Evolutionary conservation across 2,329 filamentous ascomycete species (phyloP), one percentile per base, ranked within the genome.

Genomic region (Alternaria sp.): DNA sequence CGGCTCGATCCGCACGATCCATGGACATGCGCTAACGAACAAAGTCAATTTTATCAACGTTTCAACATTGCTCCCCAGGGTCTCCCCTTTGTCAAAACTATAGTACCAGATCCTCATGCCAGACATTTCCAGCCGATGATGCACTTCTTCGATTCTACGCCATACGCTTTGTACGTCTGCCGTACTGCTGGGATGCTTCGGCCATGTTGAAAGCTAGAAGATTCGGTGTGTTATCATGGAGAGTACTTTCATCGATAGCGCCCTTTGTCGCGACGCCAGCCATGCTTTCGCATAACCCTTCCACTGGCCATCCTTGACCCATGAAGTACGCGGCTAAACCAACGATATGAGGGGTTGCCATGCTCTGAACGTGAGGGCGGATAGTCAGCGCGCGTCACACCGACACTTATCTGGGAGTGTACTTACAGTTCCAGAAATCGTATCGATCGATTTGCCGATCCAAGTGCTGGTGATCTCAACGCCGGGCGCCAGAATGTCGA

Each of bases 251-350:
- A 61, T 84, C 74, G 60, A 79, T 74, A 26, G 73, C 70, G 43
- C 78, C 78, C 47, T 76, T 76, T 33, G 78, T 78, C 28, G 81
- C 80, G 26, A 84, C 76, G 43, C 72, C 72, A 64, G 77, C 75
- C 65, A 89, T 83, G 66, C 81, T 82, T 49, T 77, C 62, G 72
- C 83, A 84, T 7, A 88, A 80, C 81, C 26, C 77, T 68, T 0
- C 77, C 77, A 45, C 62, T 70, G n/a, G 74, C 58, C 15, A 73
- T 71, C 63, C 80, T 37, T 85, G 76, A 11, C 79, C 77, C 81
- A 92, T 87, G 47, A 92, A 81, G 79, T 92, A 92, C 33, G 90
- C 90, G 23, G 86, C 88, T 11, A 92, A 83, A 56, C 90, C 90
- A 37, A 87, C 85, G 57, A 92, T 83, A 75, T 92, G 90, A 6